These are phyloP conservation scores for Protomyces inouyei DNA, from an alignment of 1,139 yeast species.

Conservation along the genomic window DNA sequence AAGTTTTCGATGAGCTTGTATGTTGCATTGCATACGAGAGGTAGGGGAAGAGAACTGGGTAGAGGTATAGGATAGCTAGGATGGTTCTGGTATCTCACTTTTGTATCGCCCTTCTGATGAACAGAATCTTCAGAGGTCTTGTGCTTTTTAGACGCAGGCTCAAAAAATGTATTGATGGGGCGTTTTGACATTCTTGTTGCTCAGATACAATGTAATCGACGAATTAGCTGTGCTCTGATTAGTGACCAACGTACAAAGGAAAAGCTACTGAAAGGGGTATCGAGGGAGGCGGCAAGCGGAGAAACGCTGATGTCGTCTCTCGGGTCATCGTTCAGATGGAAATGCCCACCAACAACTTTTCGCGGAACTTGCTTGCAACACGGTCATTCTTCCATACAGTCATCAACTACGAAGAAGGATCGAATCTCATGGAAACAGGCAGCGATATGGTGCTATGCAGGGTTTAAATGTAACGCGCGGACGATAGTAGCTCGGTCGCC, in stretches of 20 bases:
- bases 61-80: constrained; percentile 15
- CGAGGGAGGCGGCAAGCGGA: no score
- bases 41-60: constrained; percentile 6
- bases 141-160: not conserved
- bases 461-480: not conserved
- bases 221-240: no score
- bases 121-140: not conserved
- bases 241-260: no score
- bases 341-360: not conserved
- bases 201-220: no score
- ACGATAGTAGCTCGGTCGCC: not conserved
- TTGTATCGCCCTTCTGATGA: not conserved
- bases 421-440: no score
- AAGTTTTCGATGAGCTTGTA: not conserved
- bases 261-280: no score
- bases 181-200: not conserved
- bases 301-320: no score
- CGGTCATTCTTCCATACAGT: no score
- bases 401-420: no score
- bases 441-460: not conserved
- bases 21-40: not conserved
- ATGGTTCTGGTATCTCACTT: not conserved
- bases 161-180: not conserved
- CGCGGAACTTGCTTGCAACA: not conserved
- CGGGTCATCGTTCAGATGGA: not conserved